phyloP scores from a whole-genome alignment of 2,329 filamentous ascomycete genomes.

The Colletotrichum orbiculare region DNA sequence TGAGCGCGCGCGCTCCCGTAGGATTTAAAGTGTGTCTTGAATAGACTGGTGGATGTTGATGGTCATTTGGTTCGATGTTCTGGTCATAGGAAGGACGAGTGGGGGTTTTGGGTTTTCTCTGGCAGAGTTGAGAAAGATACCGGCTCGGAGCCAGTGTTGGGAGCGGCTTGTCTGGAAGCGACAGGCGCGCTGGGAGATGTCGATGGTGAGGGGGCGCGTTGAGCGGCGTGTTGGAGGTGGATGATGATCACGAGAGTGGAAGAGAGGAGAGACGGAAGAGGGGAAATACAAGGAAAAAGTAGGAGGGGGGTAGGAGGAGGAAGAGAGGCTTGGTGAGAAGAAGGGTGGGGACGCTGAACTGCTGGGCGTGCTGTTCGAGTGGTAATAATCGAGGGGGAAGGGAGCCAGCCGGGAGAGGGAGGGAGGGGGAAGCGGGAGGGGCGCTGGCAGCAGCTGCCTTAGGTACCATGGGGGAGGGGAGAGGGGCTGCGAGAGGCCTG shows the following conservation, averaged over 20 bases:
- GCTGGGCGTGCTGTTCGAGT: not conserved
- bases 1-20: conserved; percentile 71
- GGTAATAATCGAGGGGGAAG: not conserved
- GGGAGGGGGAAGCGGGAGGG: conserved; percentile 10
- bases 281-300: conserved; percentile 35
- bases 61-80: conserved; percentile 40
- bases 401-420: conserved; percentile 7
- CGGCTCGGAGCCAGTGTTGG: conserved; percentile 32
- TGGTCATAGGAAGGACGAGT: conserved; percentile 41
- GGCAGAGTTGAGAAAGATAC: conserved; percentile 41
- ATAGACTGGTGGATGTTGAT: conserved; percentile 41
- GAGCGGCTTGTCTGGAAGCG: conserved; percentile 35
- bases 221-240: conserved; percentile 45
- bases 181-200: conserved; percentile 31
- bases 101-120: conserved; percentile 1
- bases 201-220: conserved; percentile 45
- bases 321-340: conserved; percentile 29
- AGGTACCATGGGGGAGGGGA: no score
- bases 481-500: no score
- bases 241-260: conserved; percentile 39
- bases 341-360: conserved; percentile 35
- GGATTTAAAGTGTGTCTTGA: conserved; percentile 75
- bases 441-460: conserved; percentile 24
- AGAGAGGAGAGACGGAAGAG: conserved; percentile 32
- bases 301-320: conserved; percentile 33